Evolutionary conservation across 345 rosid genomes (phyloP).

Genomic region (Eucalyptus virginea): DNA sequence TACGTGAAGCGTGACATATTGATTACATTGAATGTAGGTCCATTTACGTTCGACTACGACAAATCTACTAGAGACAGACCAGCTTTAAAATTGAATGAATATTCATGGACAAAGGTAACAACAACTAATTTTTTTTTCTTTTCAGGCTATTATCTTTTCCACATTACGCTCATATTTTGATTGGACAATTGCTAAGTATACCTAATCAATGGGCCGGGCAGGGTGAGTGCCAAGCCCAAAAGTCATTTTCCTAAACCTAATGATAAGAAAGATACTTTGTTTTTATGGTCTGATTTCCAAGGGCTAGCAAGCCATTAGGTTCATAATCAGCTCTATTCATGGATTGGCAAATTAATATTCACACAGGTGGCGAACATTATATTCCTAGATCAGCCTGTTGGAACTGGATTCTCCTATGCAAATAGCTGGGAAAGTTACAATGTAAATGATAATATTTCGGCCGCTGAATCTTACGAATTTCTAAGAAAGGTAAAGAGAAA

Average conservation of each 20-base stretch:
- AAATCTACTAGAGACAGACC: constrained; percentile 1
- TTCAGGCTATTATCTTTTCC: background rate
- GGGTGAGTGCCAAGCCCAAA: background rate
- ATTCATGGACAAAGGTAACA: constrained; percentile 20
- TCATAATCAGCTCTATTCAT: background rate
- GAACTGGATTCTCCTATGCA: constrained; percentile 26
- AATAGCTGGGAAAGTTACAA: background rate
- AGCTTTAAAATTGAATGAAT: background rate
- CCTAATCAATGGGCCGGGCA: background rate
- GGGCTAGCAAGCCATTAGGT: background rate
- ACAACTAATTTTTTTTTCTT: background rate
- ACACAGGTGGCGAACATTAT: constrained; percentile 13
- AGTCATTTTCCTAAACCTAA: background rate
- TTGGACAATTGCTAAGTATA: background rate
- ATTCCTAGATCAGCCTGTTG: constrained; percentile 19
- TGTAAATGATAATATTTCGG: background rate
- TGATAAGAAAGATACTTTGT: background rate
- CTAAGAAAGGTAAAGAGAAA: constrained; percentile 5
- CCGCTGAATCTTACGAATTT: background rate
- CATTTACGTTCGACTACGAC: constrained; percentile 7
- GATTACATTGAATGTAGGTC: constrained; percentile 1
- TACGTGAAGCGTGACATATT: background rate
- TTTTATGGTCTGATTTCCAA: background rate
- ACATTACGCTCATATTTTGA: background rate
- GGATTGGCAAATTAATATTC: background rate